phyloP scores from a whole-genome alignment of 2,329 filamentous ascomycete species.

The Mollisiaceae sp. region DNA sequence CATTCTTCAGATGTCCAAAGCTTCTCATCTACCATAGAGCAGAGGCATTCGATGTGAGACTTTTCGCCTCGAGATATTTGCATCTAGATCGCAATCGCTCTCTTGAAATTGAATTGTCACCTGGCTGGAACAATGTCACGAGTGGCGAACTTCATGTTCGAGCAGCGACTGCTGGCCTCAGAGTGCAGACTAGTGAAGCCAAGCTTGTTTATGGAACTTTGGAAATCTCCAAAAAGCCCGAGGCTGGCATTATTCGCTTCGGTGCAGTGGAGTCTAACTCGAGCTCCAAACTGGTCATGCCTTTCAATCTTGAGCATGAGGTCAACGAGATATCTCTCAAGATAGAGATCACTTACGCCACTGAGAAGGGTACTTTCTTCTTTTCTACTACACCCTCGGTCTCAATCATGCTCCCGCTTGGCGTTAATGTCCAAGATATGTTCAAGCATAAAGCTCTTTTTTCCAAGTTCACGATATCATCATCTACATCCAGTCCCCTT shows the following conservation, averaged over 20 bases:
- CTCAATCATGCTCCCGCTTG: slow-evolving; percentile 78
- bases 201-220: slow-evolving; percentile 51
- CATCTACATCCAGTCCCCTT: slow-evolving; percentile 75
- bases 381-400: slow-evolving; percentile 68
- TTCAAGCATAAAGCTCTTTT: slow-evolving; percentile 85
- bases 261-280: slow-evolving; percentile 51
- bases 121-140: slow-evolving; percentile 74
- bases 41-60: slow-evolving; percentile 69
- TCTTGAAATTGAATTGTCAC: slow-evolving; percentile 73
- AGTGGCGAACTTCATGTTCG: slow-evolving; percentile 65
- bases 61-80: slow-evolving; percentile 71
- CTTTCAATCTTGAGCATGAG: slow-evolving; percentile 84
- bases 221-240: slow-evolving; percentile 55
- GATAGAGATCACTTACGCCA: slow-evolving; percentile 77
- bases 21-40: slow-evolving; percentile 76
- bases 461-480: slow-evolving; percentile 89
- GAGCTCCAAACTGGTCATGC: slow-evolving; percentile 66
- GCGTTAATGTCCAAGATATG: slow-evolving; percentile 95
- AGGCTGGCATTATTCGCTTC: slow-evolving; percentile 59
- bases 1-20: slow-evolving; percentile 62
- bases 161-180: slow-evolving; percentile 68
- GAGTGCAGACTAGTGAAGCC: slow-evolving; percentile 66
- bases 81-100: slow-evolving; percentile 80
- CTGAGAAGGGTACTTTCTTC: slow-evolving; percentile 66
- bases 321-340: slow-evolving; percentile 72